Evolutionary conservation across 495 filamentous ascomycete genomes (phyloP), one percentile per base, ranked within the genome.

Genomic region (Daldinia concentrica): DNA sequence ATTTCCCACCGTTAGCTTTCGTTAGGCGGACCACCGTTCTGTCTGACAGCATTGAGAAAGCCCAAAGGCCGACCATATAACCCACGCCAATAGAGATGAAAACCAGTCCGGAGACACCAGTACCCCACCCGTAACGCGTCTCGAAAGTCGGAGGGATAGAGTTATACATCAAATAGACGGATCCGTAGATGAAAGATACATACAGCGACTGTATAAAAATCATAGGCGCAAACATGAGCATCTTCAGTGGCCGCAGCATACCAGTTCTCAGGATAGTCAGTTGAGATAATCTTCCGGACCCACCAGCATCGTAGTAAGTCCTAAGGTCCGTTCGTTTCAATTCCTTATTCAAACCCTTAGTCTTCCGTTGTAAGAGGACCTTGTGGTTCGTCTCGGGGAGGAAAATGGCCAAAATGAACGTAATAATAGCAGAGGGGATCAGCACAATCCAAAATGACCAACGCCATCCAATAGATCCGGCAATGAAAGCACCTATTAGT

Each of bases 111-210:
- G 79, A 74, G 17, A 79, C 17, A 4, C 73, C 72, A 3, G 74
- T 74, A 3, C 68, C 51, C 62, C 74, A 86, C 61, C 75, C 69
- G 72, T 91, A 90, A 1, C 82, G 80, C 17, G 75, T 69, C 22
- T 82, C 77, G 69, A 89, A 91, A 36, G 90, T 88, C 12, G 82
- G 78, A 0, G 90, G 86, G 75, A 90, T 88, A 8, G 89, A 88
- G 57, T 88, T 90, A 81, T 91, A 92, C 66, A 93, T 86, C 71
- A 94, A 86, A 77, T 94, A 94, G 14, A 93, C 79, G 41, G 90
- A 89, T 12, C 90, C 89, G 74, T 93, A 93, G 9, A 89, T 84
- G 70, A 93, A 89, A 43, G 90, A 86, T 79, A 93, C 88, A 78
- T 93, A 93, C 4, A 92, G 62, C 4, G 88, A 91, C 26, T 93